phyloP scores from a whole-genome alignment of 306 rosid genomes.

The Corylus americana region DNA sequence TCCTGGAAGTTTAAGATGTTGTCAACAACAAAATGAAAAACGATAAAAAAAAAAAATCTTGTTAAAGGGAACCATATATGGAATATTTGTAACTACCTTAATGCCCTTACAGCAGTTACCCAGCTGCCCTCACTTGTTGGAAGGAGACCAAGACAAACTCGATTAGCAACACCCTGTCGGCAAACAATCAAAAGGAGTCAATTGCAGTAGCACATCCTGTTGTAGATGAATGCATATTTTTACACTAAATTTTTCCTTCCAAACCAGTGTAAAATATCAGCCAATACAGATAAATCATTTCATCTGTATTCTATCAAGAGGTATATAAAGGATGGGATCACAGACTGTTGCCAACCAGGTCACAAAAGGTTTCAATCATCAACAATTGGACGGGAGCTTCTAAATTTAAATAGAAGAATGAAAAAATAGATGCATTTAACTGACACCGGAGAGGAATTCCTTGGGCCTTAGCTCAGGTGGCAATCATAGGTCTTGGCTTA shows the following conservation, averaged over 20 bases:
- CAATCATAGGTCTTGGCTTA: background rate
- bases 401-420: background rate
- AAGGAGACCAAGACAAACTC: slow-evolving; percentile 93
- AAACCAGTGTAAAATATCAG: background rate
- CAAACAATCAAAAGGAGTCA: slow-evolving; percentile 22
- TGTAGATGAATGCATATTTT: slow-evolving; percentile 1
- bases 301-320: background rate
- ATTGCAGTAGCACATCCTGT: slow-evolving; percentile 8
- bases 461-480: background rate
- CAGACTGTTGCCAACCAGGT: background rate
- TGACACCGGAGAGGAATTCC: background rate
- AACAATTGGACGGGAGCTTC: background rate
- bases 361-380: background rate
- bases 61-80: slow-evolving; percentile 10
- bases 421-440: background rate
- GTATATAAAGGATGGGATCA: background rate
- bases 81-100: slow-evolving; percentile 54
- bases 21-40: no score
- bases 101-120: slow-evolving; percentile 81
- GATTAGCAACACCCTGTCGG: slow-evolving; percentile 77
- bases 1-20: background rate
- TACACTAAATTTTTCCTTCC: slow-evolving; percentile 1
- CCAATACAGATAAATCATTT: background rate
- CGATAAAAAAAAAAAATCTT: background rate
- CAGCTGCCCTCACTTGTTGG: slow-evolving; percentile 90